These are phyloP conservation scores for Scenedesmus sp. DNA, from an alignment of 163 green algal genomes.

Conservation along the genomic window DNA sequence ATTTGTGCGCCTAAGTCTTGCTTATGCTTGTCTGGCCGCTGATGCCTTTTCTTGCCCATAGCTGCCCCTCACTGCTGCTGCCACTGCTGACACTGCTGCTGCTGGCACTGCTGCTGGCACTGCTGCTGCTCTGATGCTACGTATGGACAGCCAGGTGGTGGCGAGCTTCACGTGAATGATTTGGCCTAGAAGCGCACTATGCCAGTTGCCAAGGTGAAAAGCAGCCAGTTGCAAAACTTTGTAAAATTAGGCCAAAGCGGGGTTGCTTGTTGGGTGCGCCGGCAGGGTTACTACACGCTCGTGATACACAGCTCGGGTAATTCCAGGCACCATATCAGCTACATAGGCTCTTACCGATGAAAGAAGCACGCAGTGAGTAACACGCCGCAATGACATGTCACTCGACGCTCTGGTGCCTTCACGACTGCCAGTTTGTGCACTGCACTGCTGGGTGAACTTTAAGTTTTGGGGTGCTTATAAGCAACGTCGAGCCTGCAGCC, in stretches of 20 bases:
- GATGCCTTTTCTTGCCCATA: slow-evolving; percentile 64
- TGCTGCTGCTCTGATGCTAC: neutral
- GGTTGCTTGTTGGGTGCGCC: neutral
- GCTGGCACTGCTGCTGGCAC: no score
- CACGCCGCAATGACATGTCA: slow-evolving; percentile 15
- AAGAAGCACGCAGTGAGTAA: neutral
- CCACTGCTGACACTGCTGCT: neutral
- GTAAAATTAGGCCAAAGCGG: neutral
- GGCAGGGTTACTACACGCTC: neutral
- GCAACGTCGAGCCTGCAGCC: neutral
- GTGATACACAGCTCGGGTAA: neutral
- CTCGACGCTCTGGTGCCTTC: neutral
- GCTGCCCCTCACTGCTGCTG: neutral
- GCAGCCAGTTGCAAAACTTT: neutral
- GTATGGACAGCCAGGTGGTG: neutral
- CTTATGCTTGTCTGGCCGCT: slow-evolving; percentile 66
- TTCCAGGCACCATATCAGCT: neutral
- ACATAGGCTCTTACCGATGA: neutral
- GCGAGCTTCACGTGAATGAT: neutral
- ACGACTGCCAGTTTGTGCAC: neutral
- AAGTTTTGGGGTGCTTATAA: neutral
- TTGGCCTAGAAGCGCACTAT: neutral
- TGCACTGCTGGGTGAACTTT: neutral
- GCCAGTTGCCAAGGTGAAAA: neutral
- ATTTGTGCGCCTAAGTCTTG: slow-evolving; percentile 78